phyloP scores from a whole-genome alignment of 768 basidiomycete species.

The Collybiopsis luxurians region DNA sequence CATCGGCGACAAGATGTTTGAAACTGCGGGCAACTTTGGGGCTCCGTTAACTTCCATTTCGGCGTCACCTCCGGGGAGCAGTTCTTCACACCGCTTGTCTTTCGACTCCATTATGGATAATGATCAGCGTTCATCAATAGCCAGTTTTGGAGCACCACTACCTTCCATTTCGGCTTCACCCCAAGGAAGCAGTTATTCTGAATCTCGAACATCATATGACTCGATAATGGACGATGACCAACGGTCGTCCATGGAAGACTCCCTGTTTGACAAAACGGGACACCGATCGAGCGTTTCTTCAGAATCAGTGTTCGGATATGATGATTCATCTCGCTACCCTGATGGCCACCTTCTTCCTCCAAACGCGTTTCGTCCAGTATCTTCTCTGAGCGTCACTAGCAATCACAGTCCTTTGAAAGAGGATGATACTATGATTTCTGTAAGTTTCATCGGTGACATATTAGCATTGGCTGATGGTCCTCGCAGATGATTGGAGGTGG shows the following conservation, averaged over 20 bases:
- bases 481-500: slow-evolving; percentile 78
- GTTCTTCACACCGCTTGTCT: slow-evolving; percentile 1
- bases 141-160: no score
- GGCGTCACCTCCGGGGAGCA: slow-evolving; percentile 57
- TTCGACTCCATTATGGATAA: slow-evolving; percentile 11
- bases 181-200: background rate
- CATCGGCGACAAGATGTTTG: slow-evolving; percentile 87
- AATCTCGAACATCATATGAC: slow-evolving; percentile 48
- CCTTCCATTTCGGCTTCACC: background rate
- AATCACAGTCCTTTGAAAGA: slow-evolving; percentile 55
- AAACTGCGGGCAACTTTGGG: slow-evolving; percentile 45
- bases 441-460: slow-evolving; percentile 37
- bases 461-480: background rate
- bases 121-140: background rate
- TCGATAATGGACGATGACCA: slow-evolving; percentile 62
- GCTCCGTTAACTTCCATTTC: slow-evolving; percentile 61
- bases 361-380: slow-evolving; percentile 60
- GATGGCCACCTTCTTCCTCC: slow-evolving; percentile 39
- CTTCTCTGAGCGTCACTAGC: slow-evolving; percentile 52
- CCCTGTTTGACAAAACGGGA: slow-evolving; percentile 63
- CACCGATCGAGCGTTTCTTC: slow-evolving; percentile 48
- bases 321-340: slow-evolving; percentile 34
- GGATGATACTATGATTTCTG: slow-evolving; percentile 82
- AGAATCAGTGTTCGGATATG: slow-evolving; percentile 61
- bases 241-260: slow-evolving; percentile 44